Evolutionary conservation across 371 early-diverging fungal genomes (phyloP).

Genomic region (Syncephalastrum sp.): DNA sequence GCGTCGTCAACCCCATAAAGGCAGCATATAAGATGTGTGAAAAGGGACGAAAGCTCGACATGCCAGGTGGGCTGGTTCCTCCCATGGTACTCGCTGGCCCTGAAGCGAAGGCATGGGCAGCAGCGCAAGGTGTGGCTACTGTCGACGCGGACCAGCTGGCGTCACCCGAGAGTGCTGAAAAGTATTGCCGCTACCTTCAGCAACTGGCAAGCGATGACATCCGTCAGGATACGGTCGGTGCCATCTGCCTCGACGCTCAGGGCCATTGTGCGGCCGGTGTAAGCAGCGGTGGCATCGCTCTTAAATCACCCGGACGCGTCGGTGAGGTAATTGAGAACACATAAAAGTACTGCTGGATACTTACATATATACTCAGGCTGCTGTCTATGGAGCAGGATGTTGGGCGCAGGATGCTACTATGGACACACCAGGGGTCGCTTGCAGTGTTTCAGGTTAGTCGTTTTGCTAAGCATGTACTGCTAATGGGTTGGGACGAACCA

Average conservation of each 20-base stretch:
- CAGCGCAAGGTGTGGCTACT: conserved; percentile 24
- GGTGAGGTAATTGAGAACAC: conserved; percentile 64
- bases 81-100: conserved; percentile 73
- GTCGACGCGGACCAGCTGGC: conserved; percentile 24
- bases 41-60: conserved; percentile 40
- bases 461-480: background rate
- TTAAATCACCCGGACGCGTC: conserved; percentile 81
- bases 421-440: conserved; percentile 48
- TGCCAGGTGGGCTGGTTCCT: conserved; percentile 67
- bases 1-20: conserved; percentile 67
- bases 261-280: conserved; percentile 79
- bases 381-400: conserved; percentile 71
- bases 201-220: conserved; percentile 15
- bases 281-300: conserved; percentile 85
- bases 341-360: background rate
- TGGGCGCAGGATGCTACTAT: conserved; percentile 59
- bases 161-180: background rate
- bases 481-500: too few relatives aligned
- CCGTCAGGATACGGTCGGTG: conserved; percentile 84
- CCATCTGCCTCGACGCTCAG: conserved; percentile 67
- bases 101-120: conserved; percentile 62
- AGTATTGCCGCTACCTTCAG: conserved; percentile 13
- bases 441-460: conserved; percentile 61
- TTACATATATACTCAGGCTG: conserved; percentile 48
- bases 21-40: conserved; percentile 54